Base-by-base conservation (phyloP, 1,139 yeast species). In the Pichia sp. region DNA sequence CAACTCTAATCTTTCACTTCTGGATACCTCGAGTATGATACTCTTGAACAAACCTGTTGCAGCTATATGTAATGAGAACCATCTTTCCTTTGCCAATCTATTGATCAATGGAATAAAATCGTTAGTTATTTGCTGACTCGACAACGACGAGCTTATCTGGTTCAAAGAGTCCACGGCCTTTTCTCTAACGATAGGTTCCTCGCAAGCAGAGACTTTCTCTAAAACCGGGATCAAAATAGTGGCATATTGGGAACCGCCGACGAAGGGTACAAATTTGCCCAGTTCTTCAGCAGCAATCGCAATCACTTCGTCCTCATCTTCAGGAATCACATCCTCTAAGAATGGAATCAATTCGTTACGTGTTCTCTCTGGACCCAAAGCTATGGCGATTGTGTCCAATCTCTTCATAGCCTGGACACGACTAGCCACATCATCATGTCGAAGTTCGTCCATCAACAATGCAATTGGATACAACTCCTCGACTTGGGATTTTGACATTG, bases 281-380 rank as follows among this genome's bases (percentile, higher is more conserved):
- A 95, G 75, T 73, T 92, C 93, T 63, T 87, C 88, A 3, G 98
- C 98, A 62, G 95, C 79, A 20, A 91, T 95, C 1, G 97, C 90
- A 71, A 93, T 85, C 8, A 95, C 97, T 72, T 95, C 99, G 71
- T 95, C 99, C 72, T 95, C 99, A 69, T 95, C 99, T 66, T 93
- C 99, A 63, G 93, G 97, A 10, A 97, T 92, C 47, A 91, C 98
- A 49, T 72, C 83, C 59, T 82, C 85, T 61, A 95, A 78, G 69
- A 93, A 93, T 41, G 98, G 98, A 58, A 95, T 77, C 67, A 95
- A 78, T 71, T 95, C 99, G 51, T 80, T 79, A 58, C 96, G 79
- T 17, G 98, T 89, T 67, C 99, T 81, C 69, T 90, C 96, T 8
- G 95, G 95, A 9, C 99, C 99, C 60, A 95, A 76, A 2, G 99